A percentile compares a stretch with the other conserved stretches of the same genome.
Evolutionary conservation across 805 yeast genomes (phyloP).

Genomic region (Pichia nanzhaoensis): DNA sequence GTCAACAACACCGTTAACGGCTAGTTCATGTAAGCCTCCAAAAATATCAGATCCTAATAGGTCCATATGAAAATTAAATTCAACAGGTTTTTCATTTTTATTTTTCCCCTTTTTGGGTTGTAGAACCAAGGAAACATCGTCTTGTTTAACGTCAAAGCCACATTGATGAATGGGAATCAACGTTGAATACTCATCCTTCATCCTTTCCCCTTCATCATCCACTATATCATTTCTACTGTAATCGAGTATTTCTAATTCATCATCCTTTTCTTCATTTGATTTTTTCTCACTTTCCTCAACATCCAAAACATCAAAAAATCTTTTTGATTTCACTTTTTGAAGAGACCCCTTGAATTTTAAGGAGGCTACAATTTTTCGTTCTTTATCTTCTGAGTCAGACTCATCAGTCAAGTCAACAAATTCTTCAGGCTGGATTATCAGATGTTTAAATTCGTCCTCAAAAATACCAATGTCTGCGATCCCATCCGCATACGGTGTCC

Average conservation of each 20-base stretch:
- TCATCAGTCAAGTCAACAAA: conserved; percentile 17
- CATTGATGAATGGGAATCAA: conserved; percentile 53
- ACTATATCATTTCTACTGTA: conserved; percentile 6
- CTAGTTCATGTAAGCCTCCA: conserved; percentile 70
- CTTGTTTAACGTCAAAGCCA: conserved; percentile 33
- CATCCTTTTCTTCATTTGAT: conserved; percentile 7
- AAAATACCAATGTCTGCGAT: conserved; percentile 61
- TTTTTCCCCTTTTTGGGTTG: conserved; percentile 11
- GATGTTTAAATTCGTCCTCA: conserved; percentile 38
- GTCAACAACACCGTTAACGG: conserved; percentile 42
- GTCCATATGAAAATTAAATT: conserved; percentile 25
- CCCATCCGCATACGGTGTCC: conserved; percentile 70
- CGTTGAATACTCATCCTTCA: conserved; percentile 39
- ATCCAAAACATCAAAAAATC: conserved; percentile 3
- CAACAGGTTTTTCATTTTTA: conserved; percentile 16
- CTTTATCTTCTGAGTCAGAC: conserved; percentile 12
- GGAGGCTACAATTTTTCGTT: conserved; percentile 40
- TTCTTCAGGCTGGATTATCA: conserved; percentile 26
- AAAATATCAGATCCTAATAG: conserved; percentile 65
- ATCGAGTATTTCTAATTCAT: conserved; percentile 1
- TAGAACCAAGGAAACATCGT: background rate
- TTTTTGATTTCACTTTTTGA: conserved; percentile 31
- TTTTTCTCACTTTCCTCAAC: background rate
- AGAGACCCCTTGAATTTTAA: conserved; percentile 56
- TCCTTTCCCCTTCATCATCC: conserved; percentile 11